Conservation (phyloP, 495 filamentous ascomycete species). For the Tuber magnatum region DNA sequence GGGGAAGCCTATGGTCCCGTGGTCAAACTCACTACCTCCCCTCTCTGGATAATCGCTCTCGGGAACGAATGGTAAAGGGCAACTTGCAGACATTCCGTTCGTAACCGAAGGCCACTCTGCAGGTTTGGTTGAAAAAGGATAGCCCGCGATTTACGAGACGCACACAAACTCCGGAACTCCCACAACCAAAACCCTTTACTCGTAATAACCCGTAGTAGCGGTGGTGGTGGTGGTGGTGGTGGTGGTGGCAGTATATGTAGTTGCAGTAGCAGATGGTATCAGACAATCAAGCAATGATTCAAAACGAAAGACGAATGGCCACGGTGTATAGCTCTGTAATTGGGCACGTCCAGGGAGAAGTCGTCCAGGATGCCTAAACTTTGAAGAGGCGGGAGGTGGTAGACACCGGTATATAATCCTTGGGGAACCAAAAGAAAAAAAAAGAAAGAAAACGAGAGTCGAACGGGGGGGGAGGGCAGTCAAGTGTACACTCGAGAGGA, state of each 20-base stretch:
- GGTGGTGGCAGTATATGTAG: neutral
- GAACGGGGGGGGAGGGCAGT: slow-evolving; percentile 9
- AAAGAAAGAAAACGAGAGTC: slow-evolving; percentile 12
- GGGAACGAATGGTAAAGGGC: slow-evolving; percentile 60
- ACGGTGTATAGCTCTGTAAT: neutral
- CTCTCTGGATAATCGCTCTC: slow-evolving; percentile 51
- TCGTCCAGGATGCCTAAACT: neutral
- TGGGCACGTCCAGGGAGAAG: neutral
- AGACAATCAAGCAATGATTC: neutral
- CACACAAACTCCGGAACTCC: slow-evolving; percentile 18
- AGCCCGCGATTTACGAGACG: slow-evolving; percentile 22
- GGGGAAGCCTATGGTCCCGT: neutral
- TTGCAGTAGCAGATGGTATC: neutral
- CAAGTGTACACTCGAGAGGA: slow-evolving; percentile 20
- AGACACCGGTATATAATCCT: slow-evolving; percentile 8
- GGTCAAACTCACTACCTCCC: slow-evolving; percentile 58
- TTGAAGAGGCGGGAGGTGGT: slow-evolving; percentile 1
- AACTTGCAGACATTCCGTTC: slow-evolving; percentile 40
- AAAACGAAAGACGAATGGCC: neutral
- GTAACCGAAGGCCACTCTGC: slow-evolving; percentile 19
- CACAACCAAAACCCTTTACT: slow-evolving; percentile 2
- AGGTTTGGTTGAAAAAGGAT: slow-evolving; percentile 6
- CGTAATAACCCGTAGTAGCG: neutral
- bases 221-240: neutral
- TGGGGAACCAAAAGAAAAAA: slow-evolving; percentile 16